Percentiles rank a stretch among this genome's conserved stretches.
These are phyloP conservation scores for Omphalea diandra DNA, from an alignment of 441 rosid genomes.

Conservation along the genomic window DNA sequence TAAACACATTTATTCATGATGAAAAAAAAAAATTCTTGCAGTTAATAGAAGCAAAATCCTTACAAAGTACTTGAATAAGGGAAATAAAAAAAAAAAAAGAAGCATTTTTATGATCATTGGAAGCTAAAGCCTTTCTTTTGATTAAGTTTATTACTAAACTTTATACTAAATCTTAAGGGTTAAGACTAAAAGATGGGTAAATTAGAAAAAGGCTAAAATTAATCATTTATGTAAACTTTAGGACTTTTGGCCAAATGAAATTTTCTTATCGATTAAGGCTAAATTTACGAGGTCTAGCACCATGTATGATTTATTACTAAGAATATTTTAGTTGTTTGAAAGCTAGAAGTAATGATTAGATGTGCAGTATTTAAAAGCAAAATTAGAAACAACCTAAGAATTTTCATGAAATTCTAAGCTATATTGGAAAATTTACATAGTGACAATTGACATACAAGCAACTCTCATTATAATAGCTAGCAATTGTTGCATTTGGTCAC, in stretches of 20 bases:
- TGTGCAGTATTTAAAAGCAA: background rate
- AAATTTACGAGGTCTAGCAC: background rate
- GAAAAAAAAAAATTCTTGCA: conserved; percentile 1
- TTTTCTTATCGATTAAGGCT: background rate
- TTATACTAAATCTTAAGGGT: too few relatives aligned
- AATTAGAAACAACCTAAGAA: background rate
- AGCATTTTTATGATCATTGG: background rate
- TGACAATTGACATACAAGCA: background rate
- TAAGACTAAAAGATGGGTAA: too few relatives aligned
- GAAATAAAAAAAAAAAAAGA: background rate
- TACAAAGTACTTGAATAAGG: background rate
- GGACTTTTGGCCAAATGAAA: too few relatives aligned
- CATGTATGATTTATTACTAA: background rate
- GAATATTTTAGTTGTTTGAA: background rate
- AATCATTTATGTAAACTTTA: too few relatives aligned
- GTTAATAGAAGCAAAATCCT: background rate
- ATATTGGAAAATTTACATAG: background rate
- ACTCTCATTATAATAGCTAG: background rate
- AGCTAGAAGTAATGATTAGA: background rate
- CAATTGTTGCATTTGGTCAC: too few relatives aligned
- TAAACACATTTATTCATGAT: background rate
- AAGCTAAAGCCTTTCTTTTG: background rate
- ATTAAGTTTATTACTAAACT: too few relatives aligned
- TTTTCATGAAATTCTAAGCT: background rate
- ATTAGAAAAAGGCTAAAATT: too few relatives aligned